Conservation (phyloP, 768 basidiomycete genomes). For the Crepidotus variabilis region DNA sequence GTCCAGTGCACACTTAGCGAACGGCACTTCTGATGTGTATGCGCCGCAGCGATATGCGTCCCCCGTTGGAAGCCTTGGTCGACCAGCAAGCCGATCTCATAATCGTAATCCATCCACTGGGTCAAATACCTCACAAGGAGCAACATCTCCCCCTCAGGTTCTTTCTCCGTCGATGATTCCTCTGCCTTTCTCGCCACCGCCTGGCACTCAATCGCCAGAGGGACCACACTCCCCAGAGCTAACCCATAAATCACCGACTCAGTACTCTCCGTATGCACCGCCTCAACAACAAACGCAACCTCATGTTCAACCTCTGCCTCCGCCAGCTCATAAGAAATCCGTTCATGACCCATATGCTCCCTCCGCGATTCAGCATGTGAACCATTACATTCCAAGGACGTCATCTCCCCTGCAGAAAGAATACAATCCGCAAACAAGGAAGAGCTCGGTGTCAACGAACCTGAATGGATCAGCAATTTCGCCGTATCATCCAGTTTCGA, state of each 20-base stretch:
- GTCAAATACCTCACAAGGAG: not conserved
- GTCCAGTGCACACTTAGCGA: not conserved
- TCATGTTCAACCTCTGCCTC: not conserved
- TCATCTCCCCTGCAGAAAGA: constrained; percentile 30
- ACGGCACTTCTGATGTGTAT: not conserved
- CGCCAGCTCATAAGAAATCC: constrained; percentile 7
- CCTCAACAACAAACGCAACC: not conserved
- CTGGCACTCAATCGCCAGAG: constrained; percentile 5
- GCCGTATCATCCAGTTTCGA: constrained; percentile 3
- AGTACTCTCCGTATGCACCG: constrained; percentile 12
- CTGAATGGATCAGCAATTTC: constrained; percentile 4
- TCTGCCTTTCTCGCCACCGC: constrained; percentile 17
- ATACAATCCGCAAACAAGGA: constrained; percentile 14
- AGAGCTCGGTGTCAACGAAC: constrained; percentile 8
- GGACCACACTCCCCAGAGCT: not conserved
- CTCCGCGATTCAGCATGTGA: constrained; percentile 13
- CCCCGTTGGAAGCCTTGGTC: not conserved
- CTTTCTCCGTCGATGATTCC: constrained; percentile 18
- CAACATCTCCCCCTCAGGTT: not conserved
- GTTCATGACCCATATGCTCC: constrained; percentile 36
- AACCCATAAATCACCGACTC: constrained; percentile 1
- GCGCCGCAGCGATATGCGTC: not conserved
- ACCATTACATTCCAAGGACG: constrained; percentile 25
- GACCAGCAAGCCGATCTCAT: not conserved
- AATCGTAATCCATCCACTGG: not conserved